Percentiles rank a stretch among this genome's conserved stretches.
phyloP scores from a whole-genome alignment of 2,329 filamentous ascomycete species.

The Arthrobotrys entomopaga region DNA sequence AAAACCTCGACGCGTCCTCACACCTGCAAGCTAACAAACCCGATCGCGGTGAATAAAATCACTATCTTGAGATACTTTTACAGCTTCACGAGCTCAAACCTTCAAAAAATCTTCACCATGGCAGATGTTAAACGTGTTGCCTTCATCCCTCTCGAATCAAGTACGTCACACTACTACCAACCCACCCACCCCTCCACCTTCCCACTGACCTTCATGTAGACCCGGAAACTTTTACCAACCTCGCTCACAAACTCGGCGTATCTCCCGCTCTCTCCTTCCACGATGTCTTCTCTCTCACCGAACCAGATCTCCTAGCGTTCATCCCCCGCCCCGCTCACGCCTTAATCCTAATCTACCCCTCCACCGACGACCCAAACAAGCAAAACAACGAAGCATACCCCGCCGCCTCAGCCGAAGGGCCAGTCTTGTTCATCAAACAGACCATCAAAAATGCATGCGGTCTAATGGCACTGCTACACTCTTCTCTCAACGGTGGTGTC shows the following conservation, averaged over 20 bases:
- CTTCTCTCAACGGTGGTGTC: conserved; percentile 79
- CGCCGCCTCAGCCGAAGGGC: conserved; percentile 67
- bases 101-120: conserved; percentile 27
- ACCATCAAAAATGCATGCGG: conserved; percentile 95
- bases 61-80: neutral
- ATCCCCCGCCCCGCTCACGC: conserved; percentile 88
- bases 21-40: neutral
- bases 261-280: conserved; percentile 80
- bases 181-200: neutral
- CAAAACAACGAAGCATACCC: conserved; percentile 64
- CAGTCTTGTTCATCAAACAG: conserved; percentile 92
- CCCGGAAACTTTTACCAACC: conserved; percentile 84
- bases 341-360: conserved; percentile 89
- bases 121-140: conserved; percentile 42
- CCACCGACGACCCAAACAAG: conserved; percentile 66
- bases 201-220: conserved; percentile 62
- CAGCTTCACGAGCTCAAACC: conserved; percentile 4
- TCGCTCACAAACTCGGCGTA: conserved; percentile 85
- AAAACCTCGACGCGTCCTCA: neutral
- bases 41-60: neutral
- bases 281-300: conserved; percentile 91
- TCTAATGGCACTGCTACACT: conserved; percentile 86
- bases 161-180: conserved; percentile 25
- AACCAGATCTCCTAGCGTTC: conserved; percentile 83
- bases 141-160: conserved; percentile 53